Conservation (phyloP, 2,329 filamentous ascomycete genomes). For the Fusarium proliferatum region DNA sequence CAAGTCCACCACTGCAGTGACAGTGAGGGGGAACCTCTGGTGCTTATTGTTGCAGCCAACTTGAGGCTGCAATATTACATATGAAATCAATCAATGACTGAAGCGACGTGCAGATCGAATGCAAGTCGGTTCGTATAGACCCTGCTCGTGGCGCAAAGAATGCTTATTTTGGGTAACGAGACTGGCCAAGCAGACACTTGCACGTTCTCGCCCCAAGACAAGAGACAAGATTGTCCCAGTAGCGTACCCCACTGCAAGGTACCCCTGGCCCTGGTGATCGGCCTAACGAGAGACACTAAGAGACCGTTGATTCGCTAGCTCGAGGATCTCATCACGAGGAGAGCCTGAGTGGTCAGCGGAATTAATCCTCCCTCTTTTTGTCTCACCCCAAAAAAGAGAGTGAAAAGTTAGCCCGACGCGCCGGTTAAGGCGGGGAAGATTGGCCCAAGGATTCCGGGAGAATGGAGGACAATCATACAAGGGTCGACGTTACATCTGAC, state of each 20-base stretch:
- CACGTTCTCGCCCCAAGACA: slow-evolving; percentile 20
- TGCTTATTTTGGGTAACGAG: slow-evolving; percentile 28
- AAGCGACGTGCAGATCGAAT: slow-evolving; percentile 15
- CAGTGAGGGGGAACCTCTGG: background rate
- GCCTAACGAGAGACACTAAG: slow-evolving; percentile 4
- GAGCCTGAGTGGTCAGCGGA: background rate
- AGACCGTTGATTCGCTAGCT: slow-evolving; percentile 15
- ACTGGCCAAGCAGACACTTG: slow-evolving; percentile 19
- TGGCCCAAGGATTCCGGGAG: background rate
- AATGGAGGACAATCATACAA: background rate
- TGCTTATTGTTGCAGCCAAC: slow-evolving; percentile 7
- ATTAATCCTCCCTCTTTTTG: background rate
- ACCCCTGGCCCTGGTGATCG: slow-evolving; percentile 13
- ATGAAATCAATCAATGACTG: background rate
- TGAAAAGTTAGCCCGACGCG: background rate
- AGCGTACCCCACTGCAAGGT: background rate
- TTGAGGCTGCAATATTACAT: slow-evolving; percentile 6
- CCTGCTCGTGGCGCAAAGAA: slow-evolving; percentile 22
- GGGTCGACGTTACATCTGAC: background rate
- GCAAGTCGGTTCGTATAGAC: slow-evolving; percentile 30
- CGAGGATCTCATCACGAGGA: slow-evolving; percentile 8
- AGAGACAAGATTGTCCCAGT: background rate
- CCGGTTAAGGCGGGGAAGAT: slow-evolving; percentile 7
- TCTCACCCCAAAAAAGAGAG: background rate
- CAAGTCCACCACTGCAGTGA: background rate